A percentile compares a stretch with the other conserved stretches of the same genome.
Evolutionary conservation across 352 stramenopile species (phyloP).

Genomic region (Phytophthora lateralis): DNA sequence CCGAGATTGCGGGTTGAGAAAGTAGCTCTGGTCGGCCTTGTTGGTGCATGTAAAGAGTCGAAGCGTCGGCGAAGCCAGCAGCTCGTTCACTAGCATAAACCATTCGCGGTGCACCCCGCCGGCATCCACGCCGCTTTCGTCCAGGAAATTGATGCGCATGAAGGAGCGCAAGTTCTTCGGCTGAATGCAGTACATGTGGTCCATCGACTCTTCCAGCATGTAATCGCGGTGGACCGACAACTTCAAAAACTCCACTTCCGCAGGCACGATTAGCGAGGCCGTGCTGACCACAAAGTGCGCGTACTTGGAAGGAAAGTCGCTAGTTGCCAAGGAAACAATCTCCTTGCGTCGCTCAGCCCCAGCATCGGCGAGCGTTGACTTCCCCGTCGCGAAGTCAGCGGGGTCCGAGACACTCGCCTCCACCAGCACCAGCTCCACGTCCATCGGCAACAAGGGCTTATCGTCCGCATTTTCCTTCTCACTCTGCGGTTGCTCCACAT

Average conservation of each 20-base stretch:
- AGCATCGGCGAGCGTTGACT: constrained; percentile 26
- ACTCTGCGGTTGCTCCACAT: constrained; percentile 21
- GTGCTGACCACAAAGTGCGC: constrained; percentile 79
- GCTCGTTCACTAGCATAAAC: constrained; percentile 82
- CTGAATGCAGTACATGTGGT: constrained; percentile 66
- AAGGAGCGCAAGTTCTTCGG: constrained; percentile 65
- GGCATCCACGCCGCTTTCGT: constrained; percentile 86
- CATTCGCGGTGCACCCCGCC: constrained; percentile 93
- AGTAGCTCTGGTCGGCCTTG: constrained; percentile 62
- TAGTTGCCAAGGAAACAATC: constrained; percentile 39
- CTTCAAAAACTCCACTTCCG: constrained; percentile 71
- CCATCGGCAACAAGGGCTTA: constrained; percentile 18
- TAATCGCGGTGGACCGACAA: constrained; percentile 66
- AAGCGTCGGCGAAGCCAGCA: constrained; percentile 48
- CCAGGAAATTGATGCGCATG: constrained; percentile 89
- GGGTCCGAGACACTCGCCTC: constrained; percentile 33
- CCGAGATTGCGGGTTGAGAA: constrained; percentile 62
- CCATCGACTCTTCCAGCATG: constrained; percentile 74
- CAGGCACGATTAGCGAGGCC: constrained; percentile 61
- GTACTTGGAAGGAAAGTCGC: constrained; percentile 77
- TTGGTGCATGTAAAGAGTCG: constrained; percentile 67
- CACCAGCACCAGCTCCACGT: constrained; percentile 36
- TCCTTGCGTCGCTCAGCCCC: constrained; percentile 50
- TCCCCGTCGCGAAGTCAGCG: constrained; percentile 39
- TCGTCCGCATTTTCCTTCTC: constrained; percentile 25